phyloP scores from a whole-genome alignment of 495 filamentous ascomycete genomes.

The Tuber aestivum region DNA sequence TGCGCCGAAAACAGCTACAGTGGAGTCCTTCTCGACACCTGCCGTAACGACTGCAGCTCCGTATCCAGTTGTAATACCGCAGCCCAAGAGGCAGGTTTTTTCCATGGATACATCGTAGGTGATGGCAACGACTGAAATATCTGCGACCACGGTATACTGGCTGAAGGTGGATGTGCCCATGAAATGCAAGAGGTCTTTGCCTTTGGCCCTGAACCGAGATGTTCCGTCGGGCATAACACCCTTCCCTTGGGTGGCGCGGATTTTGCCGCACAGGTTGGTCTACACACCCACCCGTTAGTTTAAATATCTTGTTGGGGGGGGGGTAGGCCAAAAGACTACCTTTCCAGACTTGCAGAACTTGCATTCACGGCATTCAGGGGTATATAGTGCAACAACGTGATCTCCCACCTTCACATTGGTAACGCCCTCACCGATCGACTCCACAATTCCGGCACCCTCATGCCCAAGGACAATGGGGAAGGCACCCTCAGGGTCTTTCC shows the following conservation, averaged over 20 bases:
- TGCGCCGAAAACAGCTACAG: conserved; percentile 89
- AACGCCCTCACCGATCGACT: conserved; percentile 93
- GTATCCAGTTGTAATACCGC: conserved; percentile 97
- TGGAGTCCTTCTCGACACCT: conserved; percentile 79
- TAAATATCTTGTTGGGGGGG: conserved; percentile 1
- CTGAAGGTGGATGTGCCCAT: conserved; percentile 99
- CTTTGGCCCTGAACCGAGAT: conserved; percentile 87
- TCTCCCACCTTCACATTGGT: conserved; percentile 88
- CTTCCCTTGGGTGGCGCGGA: conserved; percentile 89
- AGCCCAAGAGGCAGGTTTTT: conserved; percentile 89
- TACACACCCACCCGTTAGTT: conserved; percentile 10
- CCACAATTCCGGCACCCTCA: conserved; percentile 94
- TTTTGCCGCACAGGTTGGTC: conserved; percentile 99
- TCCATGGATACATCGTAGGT: conserved; percentile 90
- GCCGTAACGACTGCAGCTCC: conserved; percentile 91
- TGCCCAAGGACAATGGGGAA: conserved; percentile 96
- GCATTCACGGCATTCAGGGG: conserved; percentile 89
- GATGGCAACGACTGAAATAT: conserved; percentile 95
- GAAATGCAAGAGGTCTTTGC: conserved; percentile 92
- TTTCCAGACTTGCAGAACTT: conserved; percentile 99
- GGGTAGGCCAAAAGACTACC: conserved; percentile 14
- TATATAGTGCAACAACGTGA: conserved; percentile 89
- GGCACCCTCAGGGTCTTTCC: conserved; percentile 95
- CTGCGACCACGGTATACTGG: conserved; percentile 96
- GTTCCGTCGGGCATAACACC: conserved; percentile 98